phyloP scores from a whole-genome alignment of 1,284 basidiomycete species.

The Cystobasidium pallidum region DNA sequence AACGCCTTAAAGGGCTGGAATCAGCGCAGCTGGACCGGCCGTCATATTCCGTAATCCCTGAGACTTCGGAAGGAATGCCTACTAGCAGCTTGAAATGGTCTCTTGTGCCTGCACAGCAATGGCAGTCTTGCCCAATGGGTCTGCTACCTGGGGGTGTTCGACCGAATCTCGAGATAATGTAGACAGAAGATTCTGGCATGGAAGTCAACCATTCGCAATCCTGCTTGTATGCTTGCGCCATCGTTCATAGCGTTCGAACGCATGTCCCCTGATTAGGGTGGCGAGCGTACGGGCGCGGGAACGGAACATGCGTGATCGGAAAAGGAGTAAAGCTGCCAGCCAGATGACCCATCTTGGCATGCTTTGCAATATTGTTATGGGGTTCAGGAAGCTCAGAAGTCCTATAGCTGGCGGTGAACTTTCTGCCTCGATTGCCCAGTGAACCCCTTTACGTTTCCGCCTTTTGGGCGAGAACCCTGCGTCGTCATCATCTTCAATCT shows the following conservation, averaged over 20 bases:
- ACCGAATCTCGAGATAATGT: slow-evolving; percentile 9
- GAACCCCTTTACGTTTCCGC: slow-evolving; percentile 38
- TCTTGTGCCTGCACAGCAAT: background rate
- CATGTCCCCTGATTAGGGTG: background rate
- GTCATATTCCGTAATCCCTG: background rate
- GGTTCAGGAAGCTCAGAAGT: background rate
- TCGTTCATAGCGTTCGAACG: background rate
- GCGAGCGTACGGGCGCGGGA: background rate
- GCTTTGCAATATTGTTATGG: background rate
- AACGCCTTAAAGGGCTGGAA: slow-evolving; percentile 6
- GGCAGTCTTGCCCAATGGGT: slow-evolving; percentile 27
- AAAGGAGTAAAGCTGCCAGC: slow-evolving; percentile 28
- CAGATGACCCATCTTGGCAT: slow-evolving; percentile 36
- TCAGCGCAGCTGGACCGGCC: background rate
- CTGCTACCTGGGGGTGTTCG: slow-evolving; percentile 10
- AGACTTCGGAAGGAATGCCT: background rate
- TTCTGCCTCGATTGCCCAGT: slow-evolving; percentile 29
- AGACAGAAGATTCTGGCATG: too few species aligned
- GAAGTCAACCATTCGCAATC: background rate
- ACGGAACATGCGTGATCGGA: slow-evolving; percentile 28
- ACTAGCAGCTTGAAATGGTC: slow-evolving; percentile 7
- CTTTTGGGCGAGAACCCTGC: slow-evolving; percentile 5
- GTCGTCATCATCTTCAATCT: slow-evolving; percentile 3
- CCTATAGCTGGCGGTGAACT: background rate
- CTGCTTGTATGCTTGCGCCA: background rate